These are phyloP conservation scores for Lactarius trivialis DNA, from an alignment of 768 basidiomycete species.

Conservation along the genomic window DNA sequence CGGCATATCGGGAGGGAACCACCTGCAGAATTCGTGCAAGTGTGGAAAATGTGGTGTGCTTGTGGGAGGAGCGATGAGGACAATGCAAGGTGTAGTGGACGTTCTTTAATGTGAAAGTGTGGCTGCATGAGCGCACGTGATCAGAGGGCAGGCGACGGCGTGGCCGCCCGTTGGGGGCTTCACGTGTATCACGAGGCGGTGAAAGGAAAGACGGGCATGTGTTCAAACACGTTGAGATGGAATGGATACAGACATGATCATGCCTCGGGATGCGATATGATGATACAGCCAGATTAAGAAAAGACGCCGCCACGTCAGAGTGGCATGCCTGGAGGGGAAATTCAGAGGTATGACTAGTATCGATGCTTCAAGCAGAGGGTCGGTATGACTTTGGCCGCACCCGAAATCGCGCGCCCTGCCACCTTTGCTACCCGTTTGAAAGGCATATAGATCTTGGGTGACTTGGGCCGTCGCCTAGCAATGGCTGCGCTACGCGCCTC, in stretches of 20 bases:
- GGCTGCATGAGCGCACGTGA: slow-evolving; percentile 15
- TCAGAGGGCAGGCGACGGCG: slow-evolving; percentile 18
- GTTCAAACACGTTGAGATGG: slow-evolving; percentile 17
- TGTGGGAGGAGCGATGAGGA: slow-evolving; percentile 19
- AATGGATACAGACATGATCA: slow-evolving; percentile 18
- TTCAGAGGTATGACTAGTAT: slow-evolving; percentile 1
- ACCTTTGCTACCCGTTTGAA: slow-evolving; percentile 13
- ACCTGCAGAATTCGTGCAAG: slow-evolving; percentile 8
- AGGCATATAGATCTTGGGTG: neutral
- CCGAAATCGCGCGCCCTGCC: slow-evolving; percentile 16
- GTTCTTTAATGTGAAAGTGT: slow-evolving; percentile 23
- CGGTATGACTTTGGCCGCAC: slow-evolving; percentile 4
- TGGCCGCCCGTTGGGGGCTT: slow-evolving; percentile 12
- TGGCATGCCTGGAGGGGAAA: neutral
- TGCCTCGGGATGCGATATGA: slow-evolving; percentile 15
- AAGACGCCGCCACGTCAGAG: neutral
- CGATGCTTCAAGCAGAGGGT: slow-evolving; percentile 13
- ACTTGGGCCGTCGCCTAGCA: slow-evolving; percentile 2
- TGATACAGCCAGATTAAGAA: slow-evolving; percentile 4
- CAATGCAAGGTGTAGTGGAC: slow-evolving; percentile 12
- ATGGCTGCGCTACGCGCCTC: slow-evolving; percentile 15
- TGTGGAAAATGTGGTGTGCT: slow-evolving; percentile 20
- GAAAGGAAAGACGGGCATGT: slow-evolving; percentile 5
- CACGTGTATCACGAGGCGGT: slow-evolving; percentile 21
- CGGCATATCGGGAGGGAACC: slow-evolving; percentile 10